Percentiles rank a stretch among this genome's conserved stretches.
These are phyloP conservation scores for Microcyclosporella mali DNA, from an alignment of 2,329 filamentous ascomycete species.

Conservation along the genomic window DNA sequence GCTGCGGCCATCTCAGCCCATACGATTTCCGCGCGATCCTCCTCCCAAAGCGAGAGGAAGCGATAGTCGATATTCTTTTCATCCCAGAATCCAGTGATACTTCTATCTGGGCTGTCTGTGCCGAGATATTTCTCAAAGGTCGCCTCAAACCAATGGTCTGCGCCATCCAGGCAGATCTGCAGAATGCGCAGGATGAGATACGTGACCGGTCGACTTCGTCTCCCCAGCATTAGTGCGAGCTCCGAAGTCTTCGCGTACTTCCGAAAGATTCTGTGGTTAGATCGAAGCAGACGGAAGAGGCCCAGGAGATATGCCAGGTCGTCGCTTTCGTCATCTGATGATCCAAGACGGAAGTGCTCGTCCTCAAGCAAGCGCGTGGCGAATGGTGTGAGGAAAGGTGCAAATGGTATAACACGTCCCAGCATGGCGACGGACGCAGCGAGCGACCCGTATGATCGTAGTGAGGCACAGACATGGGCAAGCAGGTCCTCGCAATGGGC, in stretches of 20 bases:
- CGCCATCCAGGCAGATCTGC: constrained; percentile 68
- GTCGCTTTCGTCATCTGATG: constrained; percentile 12
- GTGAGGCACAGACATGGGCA: constrained; percentile 68
- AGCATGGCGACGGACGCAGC: constrained; percentile 76
- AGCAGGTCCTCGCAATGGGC: constrained; percentile 68
- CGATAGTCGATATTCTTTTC: constrained; percentile 69
- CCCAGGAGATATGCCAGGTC: constrained; percentile 50
- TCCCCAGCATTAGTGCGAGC: constrained; percentile 62
- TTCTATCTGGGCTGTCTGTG: constrained; percentile 40
- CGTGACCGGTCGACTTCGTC: constrained; percentile 55
- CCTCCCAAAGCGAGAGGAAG: constrained; percentile 62
- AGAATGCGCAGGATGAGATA: constrained; percentile 80
- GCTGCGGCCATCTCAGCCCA: constrained; percentile 7
- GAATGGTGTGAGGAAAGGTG: constrained; percentile 60
- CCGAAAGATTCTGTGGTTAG: constrained; percentile 64
- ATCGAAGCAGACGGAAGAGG: constrained; percentile 71
- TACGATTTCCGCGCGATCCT: constrained; percentile 45
- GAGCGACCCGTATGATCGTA: constrained; percentile 59
- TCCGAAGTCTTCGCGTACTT: constrained; percentile 58
- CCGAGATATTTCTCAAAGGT: constrained; percentile 64
- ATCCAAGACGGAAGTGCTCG: constrained; percentile 14
- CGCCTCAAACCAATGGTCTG: constrained; percentile 69
- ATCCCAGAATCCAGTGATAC: constrained; percentile 68
- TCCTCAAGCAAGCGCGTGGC: constrained; percentile 19
- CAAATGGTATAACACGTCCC: constrained; percentile 75